These are phyloP conservation scores for Blastosporella zonata DNA, from an alignment of 1,284 basidiomycete genomes.

Conservation along the genomic window DNA sequence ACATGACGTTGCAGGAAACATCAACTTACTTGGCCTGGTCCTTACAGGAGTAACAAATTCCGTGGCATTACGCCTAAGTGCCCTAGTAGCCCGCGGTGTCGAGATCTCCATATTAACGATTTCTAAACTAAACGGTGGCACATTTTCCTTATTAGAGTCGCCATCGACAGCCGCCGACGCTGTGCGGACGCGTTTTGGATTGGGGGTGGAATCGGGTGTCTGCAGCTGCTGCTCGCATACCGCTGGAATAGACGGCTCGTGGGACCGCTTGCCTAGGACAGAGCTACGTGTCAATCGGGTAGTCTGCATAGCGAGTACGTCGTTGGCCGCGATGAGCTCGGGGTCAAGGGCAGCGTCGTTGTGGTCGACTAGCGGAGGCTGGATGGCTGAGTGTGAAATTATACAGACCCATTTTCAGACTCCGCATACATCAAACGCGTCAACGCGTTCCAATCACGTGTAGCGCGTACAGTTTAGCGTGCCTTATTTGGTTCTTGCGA, in stretches of 20 bases:
- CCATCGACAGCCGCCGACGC: slow-evolving; percentile 44
- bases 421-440: slow-evolving; percentile 36
- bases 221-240: slow-evolving; percentile 41
- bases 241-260: slow-evolving; percentile 31
- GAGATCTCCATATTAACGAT: slow-evolving; percentile 32
- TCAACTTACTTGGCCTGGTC: slow-evolving; percentile 32
- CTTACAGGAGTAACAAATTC: slow-evolving; percentile 43
- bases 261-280: slow-evolving; percentile 58
- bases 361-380: slow-evolving; percentile 22
- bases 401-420: slow-evolving; percentile 27
- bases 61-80: slow-evolving; percentile 48
- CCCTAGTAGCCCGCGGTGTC: slow-evolving; percentile 37
- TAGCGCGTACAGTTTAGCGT: slow-evolving; percentile 18
- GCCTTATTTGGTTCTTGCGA: slow-evolving; percentile 13
- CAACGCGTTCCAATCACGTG: slow-evolving; percentile 36
- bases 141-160: slow-evolving; percentile 71
- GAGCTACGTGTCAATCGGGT: slow-evolving; percentile 40
- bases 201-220: slow-evolving; percentile 63
- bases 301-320: slow-evolving; percentile 31
- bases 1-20: slow-evolving; percentile 19
- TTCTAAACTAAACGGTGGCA: slow-evolving; percentile 53
- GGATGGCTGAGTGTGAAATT: slow-evolving; percentile 22
- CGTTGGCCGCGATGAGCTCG: slow-evolving; percentile 22
- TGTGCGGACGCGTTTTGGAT: slow-evolving; percentile 57
- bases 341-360: slow-evolving; percentile 19